Evolutionary conservation across 257 asterid species (phyloP), one percentile per base, ranked within the genome.

Genomic region (Solanum raphanifolium): DNA sequence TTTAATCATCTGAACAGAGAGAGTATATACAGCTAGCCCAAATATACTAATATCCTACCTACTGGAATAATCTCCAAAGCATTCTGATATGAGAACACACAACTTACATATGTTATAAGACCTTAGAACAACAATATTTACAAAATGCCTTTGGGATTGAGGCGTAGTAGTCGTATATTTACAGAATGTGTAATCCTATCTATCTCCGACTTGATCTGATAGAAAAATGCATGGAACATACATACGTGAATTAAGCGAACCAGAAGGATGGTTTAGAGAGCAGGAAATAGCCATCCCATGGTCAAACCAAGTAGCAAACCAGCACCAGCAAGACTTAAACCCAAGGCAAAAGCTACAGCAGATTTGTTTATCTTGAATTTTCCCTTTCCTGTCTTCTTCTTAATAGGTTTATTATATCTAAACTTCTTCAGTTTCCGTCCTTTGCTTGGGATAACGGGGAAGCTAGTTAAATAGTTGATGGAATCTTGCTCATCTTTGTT

Each of bases 291-390:
- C 94, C 95, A 94, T 7, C 93, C 95, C 58, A 93, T 81, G 83
- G 95, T 92, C 97, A 94, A 94, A 68, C 97, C 97, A 5, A 93
- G 92, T 4, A 94, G 88, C 78, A 94, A 91, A 78, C 97, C 97
- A 89, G 95, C 93, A 83, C 97, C 93, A 41, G 93, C 97, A 87
- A 94, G 95, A 69, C 94, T 85, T 87, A 93, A 87, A 55, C 97
- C 94, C 25, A 94, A 82, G 20, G 95, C 95, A 88, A 92, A 91
- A 87, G 93, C 95, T 85, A 93, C 13, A 12, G 89, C 92, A 18
- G 88, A 88, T 86, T 87, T 92, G 89, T 91, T 75, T 27, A 81
- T 16, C 66, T 83, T 52, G 60, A 78, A 76, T 86, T 90, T 87
- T 25, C 68, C 86, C 87, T 71, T 83, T 36, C 87, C 79, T 29